Base-by-base conservation (phyloP, 2,329 filamentous ascomycete species). In the Trichoderma koningii region DNA sequence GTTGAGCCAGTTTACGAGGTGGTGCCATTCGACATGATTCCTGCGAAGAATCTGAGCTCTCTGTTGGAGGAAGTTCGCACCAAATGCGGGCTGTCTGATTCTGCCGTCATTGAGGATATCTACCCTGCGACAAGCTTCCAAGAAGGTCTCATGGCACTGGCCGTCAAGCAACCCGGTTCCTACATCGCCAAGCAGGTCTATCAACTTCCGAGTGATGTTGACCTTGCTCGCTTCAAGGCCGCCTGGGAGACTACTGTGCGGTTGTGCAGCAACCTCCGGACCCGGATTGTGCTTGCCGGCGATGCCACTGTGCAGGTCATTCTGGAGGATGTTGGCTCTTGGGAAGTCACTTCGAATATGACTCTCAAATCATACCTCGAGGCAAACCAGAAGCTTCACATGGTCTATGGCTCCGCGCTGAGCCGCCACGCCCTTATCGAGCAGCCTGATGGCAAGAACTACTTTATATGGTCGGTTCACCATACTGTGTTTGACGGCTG, bases 41-140 rank as follows among this genome's bases (percentile, higher is more conserved):
- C 48, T 15, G 52, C 14, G 12, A 26, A 5, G 10, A 38, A 53
- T 10, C 12, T 62, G 38, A 30, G 55, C n/a, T 15, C 55, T 9
- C 4, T 65, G 1, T n/a, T 55, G 2, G 48, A 52, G 17, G 48
- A 65, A 1, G 56, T 55, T 42, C 57, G 38, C 5, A 2, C 17
- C 9, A 44, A 62, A 42, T 65, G 63, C 21, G 30, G 34, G 7
- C 4, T 66, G 3, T 19, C 59, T 2, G n/a, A 19, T 9, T 5
- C 26, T 38, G 7, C 28, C 9, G 5, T 51, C 3, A 26, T 65
- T 12, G 56, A 65, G 42, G 75, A 80, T 64, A 68, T 75, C 2
- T 78, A 76, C 53, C 78, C 77, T 4, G 75, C 74, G 66, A 76
- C 76, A n/a, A 69, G 73, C 5, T 69, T 79, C 2, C 78, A 80